Evolutionary conservation across 1,284 basidiomycete genomes (phyloP).

Genomic region (Apiotrichum siamense): DNA sequence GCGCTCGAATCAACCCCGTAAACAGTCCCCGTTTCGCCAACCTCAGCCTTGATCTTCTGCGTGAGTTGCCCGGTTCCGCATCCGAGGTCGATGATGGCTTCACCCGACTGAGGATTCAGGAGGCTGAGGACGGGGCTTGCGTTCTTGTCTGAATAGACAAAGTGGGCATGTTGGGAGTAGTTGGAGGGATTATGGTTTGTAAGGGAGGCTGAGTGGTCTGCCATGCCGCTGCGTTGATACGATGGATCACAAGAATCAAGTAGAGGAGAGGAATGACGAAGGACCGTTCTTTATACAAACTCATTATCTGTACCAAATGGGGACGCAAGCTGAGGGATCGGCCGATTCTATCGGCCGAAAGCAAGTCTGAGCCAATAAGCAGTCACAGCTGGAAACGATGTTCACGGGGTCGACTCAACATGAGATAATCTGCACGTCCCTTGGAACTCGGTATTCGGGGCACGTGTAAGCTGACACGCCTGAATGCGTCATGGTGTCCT

Average conservation of each 20-base stretch:
- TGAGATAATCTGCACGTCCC: too few relatives aligned
- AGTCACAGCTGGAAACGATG: too few relatives aligned
- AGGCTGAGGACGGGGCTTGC: constrained; percentile 59
- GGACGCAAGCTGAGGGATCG: too few relatives aligned
- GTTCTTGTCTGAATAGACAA: constrained; percentile 66
- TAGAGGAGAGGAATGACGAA: not conserved
- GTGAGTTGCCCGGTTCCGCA: constrained; percentile 77
- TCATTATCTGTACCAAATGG: too few relatives aligned
- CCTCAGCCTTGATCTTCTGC: constrained; percentile 53
- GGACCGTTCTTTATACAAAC: not conserved
- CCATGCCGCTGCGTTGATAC: not conserved
- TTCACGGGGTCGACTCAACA: too few relatives aligned
- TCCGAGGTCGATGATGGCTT: constrained; percentile 69
- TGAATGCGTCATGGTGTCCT: too few relatives aligned
- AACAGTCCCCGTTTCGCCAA: constrained; percentile 56
- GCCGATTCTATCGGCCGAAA: too few relatives aligned
- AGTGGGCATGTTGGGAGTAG: constrained; percentile 50
- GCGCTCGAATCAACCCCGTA: constrained; percentile 64
- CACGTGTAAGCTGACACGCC: too few relatives aligned
- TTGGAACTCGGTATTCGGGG: too few relatives aligned
- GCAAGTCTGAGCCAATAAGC: too few relatives aligned
- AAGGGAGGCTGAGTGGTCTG: not conserved
- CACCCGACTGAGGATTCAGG: constrained; percentile 59
- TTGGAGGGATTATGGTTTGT: constrained; percentile 35
- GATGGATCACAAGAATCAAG: not conserved